These are phyloP conservation scores for Ocimum tenuiflorum DNA, from an alignment of 257 asterid species.

Conservation along the genomic window DNA sequence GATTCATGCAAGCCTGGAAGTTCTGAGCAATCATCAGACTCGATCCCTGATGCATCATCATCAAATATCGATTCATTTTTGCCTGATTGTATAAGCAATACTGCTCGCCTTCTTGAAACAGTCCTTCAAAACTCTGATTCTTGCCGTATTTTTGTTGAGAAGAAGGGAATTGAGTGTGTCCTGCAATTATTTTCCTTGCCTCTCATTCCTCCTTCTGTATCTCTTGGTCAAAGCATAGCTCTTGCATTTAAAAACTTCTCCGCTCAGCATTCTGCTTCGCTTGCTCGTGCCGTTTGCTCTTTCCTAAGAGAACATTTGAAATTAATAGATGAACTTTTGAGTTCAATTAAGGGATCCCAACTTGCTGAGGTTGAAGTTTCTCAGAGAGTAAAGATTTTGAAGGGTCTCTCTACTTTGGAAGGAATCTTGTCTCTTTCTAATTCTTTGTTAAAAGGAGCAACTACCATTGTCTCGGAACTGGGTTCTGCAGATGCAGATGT, in stretches of 20 bases:
- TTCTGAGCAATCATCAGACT: conserved; percentile 44
- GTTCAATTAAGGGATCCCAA: conserved; percentile 58
- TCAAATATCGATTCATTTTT: conserved; percentile 55
- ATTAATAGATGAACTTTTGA: conserved; percentile 55
- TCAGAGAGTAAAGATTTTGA: conserved; percentile 60
- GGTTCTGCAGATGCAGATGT: conserved; percentile 90
- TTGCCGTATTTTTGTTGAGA: conserved; percentile 89
- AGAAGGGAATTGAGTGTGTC: conserved; percentile 86
- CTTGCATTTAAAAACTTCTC: conserved; percentile 87
- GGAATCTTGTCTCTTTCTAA: conserved; percentile 74
- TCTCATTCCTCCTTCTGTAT: conserved; percentile 68
- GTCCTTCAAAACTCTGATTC: conserved; percentile 90
- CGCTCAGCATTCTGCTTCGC: conserved; percentile 83
- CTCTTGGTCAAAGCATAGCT: conserved; percentile 81
- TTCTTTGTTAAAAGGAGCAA: conserved; percentile 74
- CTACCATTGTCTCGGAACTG: conserved; percentile 73
- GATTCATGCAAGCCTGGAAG: conserved; percentile 44
- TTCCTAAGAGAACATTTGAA: conserved; percentile 71
- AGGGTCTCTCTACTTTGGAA: conserved; percentile 78
- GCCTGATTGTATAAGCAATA: conserved; percentile 83
- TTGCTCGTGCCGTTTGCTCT: conserved; percentile 90
- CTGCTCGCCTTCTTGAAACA: conserved; percentile 85
- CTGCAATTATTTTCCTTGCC: conserved; percentile 77
- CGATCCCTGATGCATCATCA: conserved; percentile 36
- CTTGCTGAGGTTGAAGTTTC: conserved; percentile 62